Base-by-base conservation (phyloP, 1,284 basidiomycete genomes). In the Phlebopus sp. region DNA sequence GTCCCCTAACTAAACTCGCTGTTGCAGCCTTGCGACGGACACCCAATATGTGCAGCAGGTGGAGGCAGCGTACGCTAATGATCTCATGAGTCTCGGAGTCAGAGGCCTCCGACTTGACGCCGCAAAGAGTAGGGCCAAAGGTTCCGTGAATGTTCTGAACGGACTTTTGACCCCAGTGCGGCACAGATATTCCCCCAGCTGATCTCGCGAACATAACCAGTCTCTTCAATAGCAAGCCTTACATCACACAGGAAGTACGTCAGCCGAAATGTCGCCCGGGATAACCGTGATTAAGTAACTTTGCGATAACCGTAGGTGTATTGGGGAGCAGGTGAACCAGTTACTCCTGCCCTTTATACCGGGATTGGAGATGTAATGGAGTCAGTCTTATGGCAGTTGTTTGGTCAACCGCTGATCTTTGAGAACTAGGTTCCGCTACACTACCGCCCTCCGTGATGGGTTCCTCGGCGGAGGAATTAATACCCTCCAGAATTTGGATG, bases 51-150 rank as follows among this genome's bases (percentile, higher is more conserved):
- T 86, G 17, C 73, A 77, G 27, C 60, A 59, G 1, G 63, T 71
- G 7, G 72, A 86, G 1, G 81, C 81, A 0, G 54, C 66, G 14
- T 85, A 85, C 59, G 78, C 59, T 2, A 82, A 85, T 53, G 81
- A 86, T 45, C 62, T 86, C 2, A 51, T 84, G 21, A 78, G 77
- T 1, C 68, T 86, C 10, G 84, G 83, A 2, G 75, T 80, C 2
- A 81, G 82, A 56, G 85, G 85, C 0, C 66, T 87, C 34, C 74
- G 84, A 0, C 64, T 86, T 31, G 84, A 88, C 60, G 82, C 84
- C 7, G 75, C 82, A 0, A 86, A 86, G 66, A 75, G 82, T 84
- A 15, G 19, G 23, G 37, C 17, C 15, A 15, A 14, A 21, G 17
- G 21, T 23, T 27, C 11, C 11, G 5, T 19, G 18, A 30, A 23